Evolutionary conservation across 139 green algal genomes (phyloP).

Genomic region (Haematococcus lacustris): DNA sequence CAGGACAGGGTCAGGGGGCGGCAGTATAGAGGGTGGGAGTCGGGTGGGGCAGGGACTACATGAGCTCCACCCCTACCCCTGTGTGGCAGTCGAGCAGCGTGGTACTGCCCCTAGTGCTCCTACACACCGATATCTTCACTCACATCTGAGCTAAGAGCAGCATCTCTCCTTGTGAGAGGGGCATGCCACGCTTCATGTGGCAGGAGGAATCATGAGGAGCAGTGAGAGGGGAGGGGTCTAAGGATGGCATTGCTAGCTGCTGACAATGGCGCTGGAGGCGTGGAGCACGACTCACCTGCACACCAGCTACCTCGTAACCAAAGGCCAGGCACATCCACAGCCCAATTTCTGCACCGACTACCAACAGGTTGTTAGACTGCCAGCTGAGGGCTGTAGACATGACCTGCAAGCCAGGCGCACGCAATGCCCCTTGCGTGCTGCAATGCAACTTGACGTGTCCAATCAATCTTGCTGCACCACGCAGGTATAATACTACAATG

Average conservation of each 20-base stretch:
- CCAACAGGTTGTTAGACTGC: neutral
- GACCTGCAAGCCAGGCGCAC: no score
- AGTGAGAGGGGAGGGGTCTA: no score
- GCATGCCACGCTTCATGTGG: no score
- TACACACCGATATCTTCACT: neutral
- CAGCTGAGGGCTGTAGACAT: slow-evolving; percentile 9
- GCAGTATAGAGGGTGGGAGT: neutral
- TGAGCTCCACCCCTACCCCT: neutral
- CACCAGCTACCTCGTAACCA: slow-evolving; percentile 11
- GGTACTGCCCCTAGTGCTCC: neutral
- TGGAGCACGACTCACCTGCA: slow-evolving; percentile 13
- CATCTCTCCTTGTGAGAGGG: no score
- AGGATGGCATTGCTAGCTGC: no score
- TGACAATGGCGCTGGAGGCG: no score
- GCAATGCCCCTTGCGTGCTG: no score
- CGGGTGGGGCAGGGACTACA: neutral
- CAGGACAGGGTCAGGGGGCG: neutral
- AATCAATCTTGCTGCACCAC: no score
- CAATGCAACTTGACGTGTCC: no score
- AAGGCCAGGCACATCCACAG: slow-evolving; percentile 19
- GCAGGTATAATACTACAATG: no score
- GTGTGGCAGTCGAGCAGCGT: neutral
- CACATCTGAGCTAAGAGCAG: no score
- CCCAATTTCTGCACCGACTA: slow-evolving; percentile 11
- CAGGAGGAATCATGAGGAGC: no score